These are phyloP conservation scores for Lonicera japonica DNA, from an alignment of 129 eudicot species.

Conservation along the genomic window DNA sequence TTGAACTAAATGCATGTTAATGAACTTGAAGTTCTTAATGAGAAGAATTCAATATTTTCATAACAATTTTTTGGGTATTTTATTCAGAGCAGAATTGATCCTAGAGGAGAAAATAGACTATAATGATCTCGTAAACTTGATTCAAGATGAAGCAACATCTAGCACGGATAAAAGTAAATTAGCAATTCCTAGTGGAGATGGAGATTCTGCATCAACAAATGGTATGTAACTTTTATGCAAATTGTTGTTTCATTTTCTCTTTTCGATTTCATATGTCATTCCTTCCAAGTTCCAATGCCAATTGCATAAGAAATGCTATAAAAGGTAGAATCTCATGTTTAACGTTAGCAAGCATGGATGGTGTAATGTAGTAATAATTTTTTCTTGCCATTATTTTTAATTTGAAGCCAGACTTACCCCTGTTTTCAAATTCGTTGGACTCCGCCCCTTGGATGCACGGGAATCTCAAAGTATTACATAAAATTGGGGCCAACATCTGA, in stretches of 20 bases:
- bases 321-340: not conserved
- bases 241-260: not conserved
- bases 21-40: not conserved
- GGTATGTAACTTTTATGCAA: slow-evolving; percentile 20
- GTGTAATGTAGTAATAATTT: no score
- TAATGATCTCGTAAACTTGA: slow-evolving; percentile 67
- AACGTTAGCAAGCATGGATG: no score
- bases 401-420: no score
- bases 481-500: no score
- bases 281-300: not conserved
- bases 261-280: not conserved
- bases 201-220: slow-evolving; percentile 18
- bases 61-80: slow-evolving; percentile 9
- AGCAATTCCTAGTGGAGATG: slow-evolving; percentile 16
- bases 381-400: no score
- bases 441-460: no score
- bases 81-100: slow-evolving; percentile 68
- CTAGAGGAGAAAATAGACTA: slow-evolving; percentile 70
- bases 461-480: no score
- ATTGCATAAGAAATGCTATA: not conserved
- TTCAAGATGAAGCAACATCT: slow-evolving; percentile 32
- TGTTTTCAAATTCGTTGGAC: no score
- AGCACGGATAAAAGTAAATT: slow-evolving; percentile 21
- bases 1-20: not conserved
- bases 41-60: not conserved